Evolutionary conservation across 2,329 filamentous ascomycete genomes (phyloP).

Genomic region (Cladosporium sp.): DNA sequence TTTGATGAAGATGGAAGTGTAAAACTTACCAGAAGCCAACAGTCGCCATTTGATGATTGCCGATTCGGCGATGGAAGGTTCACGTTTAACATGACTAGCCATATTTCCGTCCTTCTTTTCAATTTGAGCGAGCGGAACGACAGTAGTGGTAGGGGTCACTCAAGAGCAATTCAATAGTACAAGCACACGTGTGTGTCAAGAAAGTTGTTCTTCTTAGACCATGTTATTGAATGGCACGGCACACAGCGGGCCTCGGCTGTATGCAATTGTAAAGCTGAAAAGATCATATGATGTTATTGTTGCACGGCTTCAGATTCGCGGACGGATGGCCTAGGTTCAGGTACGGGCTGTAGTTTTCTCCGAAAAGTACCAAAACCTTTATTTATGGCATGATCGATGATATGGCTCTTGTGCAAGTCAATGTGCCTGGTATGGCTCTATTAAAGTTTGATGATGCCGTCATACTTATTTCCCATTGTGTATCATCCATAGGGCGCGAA

Average conservation of each 20-base stretch:
- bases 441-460: not conserved
- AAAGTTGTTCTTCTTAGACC: not conserved
- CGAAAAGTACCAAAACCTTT: not conserved
- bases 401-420: not conserved
- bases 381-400: not conserved
- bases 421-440: not conserved
- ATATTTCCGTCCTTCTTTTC: not conserved
- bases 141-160: not conserved
- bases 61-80: not conserved
- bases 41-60: not conserved
- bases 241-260: not conserved
- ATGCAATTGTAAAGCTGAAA: not conserved
- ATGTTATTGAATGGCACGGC: not conserved
- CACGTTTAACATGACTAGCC: not conserved
- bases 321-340: not conserved
- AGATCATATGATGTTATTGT: not conserved
- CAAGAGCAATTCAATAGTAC: not conserved
- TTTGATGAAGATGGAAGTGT: not conserved
- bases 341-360: not conserved
- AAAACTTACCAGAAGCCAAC: not conserved
- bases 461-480: not conserved
- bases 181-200: not conserved
- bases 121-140: not conserved
- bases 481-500: not conserved
- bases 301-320: not conserved